Evolutionary conservation across 2,329 filamentous ascomycete species (phyloP).

Genomic region (Neocatenulostroma microsporum): DNA sequence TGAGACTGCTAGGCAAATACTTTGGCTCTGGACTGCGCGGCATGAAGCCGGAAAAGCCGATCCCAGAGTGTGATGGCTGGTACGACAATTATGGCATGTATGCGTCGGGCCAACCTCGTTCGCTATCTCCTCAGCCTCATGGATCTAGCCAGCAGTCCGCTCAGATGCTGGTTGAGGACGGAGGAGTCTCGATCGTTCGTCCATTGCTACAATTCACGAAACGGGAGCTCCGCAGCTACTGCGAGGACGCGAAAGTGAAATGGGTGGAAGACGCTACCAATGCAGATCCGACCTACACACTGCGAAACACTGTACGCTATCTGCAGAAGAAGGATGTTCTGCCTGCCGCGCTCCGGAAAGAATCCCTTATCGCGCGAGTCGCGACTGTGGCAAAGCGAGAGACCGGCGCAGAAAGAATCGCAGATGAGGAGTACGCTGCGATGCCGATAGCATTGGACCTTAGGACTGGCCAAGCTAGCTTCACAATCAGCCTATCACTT

Average conservation of each 20-base stretch:
- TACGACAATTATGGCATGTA: slow-evolving; percentile 64
- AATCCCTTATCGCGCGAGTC: slow-evolving; percentile 56
- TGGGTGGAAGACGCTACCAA: slow-evolving; percentile 91
- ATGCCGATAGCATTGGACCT: slow-evolving; percentile 1
- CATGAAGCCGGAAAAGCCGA: slow-evolving; percentile 29
- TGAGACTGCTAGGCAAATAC: slow-evolving; percentile 64
- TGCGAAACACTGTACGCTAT: slow-evolving; percentile 71
- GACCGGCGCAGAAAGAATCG: slow-evolving; percentile 43
- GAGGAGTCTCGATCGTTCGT: slow-evolving; percentile 59
- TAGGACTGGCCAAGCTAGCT: not conserved
- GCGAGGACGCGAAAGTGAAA: slow-evolving; percentile 54
- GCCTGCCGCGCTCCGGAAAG: slow-evolving; percentile 61
- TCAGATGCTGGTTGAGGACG: slow-evolving; percentile 45
- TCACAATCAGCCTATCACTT: too few species aligned
- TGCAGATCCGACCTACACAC: slow-evolving; percentile 63
- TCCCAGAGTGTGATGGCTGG: slow-evolving; percentile 77
- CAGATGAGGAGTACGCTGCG: slow-evolving; percentile 50
- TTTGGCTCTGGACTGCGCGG: slow-evolving; percentile 55
- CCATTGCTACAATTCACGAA: slow-evolving; percentile 67
- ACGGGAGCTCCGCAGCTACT: slow-evolving; percentile 65
- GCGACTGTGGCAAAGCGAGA: slow-evolving; percentile 43
- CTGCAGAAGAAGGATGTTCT: slow-evolving; percentile 53
- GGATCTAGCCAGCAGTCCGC: not conserved
- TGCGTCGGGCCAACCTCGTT: slow-evolving; percentile 23
- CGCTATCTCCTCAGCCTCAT: not conserved